Conservation (phyloP, 129 eudicot genomes). For the Artemisia tridentata region DNA sequence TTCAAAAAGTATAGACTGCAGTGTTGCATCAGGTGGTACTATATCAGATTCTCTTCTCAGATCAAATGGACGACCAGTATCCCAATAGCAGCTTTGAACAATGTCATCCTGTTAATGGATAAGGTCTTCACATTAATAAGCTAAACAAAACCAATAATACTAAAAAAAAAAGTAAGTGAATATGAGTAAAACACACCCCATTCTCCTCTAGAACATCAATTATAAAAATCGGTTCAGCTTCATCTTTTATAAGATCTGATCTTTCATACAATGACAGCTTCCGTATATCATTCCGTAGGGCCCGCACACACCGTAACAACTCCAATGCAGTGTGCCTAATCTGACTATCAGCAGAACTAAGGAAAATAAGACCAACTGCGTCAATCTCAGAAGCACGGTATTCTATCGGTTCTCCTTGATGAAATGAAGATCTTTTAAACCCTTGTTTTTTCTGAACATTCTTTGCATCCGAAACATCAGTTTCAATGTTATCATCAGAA, state of each 20-base stretch:
- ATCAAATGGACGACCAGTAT: slow-evolving; percentile 88
- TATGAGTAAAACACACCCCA: slow-evolving; percentile 64
- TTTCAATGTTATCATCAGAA: slow-evolving; percentile 61
- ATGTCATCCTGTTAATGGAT: slow-evolving; percentile 72
- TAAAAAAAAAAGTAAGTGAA: neutral
- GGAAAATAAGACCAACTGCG: slow-evolving; percentile 94
- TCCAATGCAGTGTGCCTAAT: slow-evolving; percentile 94
- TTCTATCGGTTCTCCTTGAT: slow-evolving; percentile 79
- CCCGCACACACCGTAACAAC: slow-evolving; percentile 92
- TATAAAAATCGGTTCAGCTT: slow-evolving; percentile 87
- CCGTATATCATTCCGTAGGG: slow-evolving; percentile 78
- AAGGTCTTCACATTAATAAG: slow-evolving; percentile 8
- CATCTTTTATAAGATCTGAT: slow-evolving; percentile 61
- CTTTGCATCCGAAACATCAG: slow-evolving; percentile 50
- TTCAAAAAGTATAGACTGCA: slow-evolving; percentile 91
- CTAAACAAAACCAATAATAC: too few species aligned
- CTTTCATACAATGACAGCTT: slow-evolving; percentile 54
- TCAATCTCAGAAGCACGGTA: slow-evolving; percentile 96
- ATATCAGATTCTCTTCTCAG: slow-evolving; percentile 82
- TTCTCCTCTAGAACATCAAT: slow-evolving; percentile 97
- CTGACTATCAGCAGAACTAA: slow-evolving; percentile 95
- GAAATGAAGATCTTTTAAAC: slow-evolving; percentile 72
- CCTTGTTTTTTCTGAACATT: slow-evolving; percentile 62
- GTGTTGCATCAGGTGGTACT: slow-evolving; percentile 88
- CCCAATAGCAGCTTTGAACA: slow-evolving; percentile 99